Evolutionary conservation across 164 flowering plant species (phyloP).

Genomic region (Nymphaea thermarum): DNA sequence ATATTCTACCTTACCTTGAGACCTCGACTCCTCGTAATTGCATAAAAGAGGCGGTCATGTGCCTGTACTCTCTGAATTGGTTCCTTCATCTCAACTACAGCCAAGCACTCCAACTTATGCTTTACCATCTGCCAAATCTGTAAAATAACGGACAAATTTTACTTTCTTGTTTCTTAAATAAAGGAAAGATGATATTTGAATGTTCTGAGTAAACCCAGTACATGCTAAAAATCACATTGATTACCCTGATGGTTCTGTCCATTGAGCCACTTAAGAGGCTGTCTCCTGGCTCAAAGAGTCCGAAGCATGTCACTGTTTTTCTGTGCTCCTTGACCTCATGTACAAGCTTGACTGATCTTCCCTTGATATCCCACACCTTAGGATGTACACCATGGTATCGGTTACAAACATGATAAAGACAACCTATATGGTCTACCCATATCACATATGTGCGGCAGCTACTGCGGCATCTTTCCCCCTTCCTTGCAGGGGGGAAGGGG

Average conservation of each 20-base stretch:
- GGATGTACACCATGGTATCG: neutral
- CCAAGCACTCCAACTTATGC: conserved; percentile 43
- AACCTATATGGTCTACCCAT: neutral
- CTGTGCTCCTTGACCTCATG: conserved; percentile 54
- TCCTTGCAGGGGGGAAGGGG: too few relatives aligned
- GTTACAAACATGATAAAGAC: neutral
- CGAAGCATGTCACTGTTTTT: conserved; percentile 63
- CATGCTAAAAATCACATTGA: neutral
- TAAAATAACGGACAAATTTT: neutral
- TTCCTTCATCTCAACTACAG: conserved; percentile 45
- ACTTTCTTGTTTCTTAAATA: neutral
- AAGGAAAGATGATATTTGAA: neutral
- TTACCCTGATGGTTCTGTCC: conserved; percentile 67
- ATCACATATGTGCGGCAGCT: too few relatives aligned
- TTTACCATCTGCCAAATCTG: conserved; percentile 66
- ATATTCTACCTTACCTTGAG: conserved; percentile 33
- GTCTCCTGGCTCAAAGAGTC: conserved; percentile 49
- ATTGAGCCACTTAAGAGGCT: conserved; percentile 65
- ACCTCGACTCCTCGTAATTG: conserved; percentile 28
- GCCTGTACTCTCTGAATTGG: conserved; percentile 42
- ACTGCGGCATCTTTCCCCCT: too few relatives aligned
- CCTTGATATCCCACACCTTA: conserved; percentile 65
- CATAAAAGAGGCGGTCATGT: conserved; percentile 30
- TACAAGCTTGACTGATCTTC: conserved; percentile 40
- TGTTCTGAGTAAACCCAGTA: neutral